phyloP scores from a whole-genome alignment of 2,329 filamentous ascomycete genomes.

The Aspergillus niger region DNA sequence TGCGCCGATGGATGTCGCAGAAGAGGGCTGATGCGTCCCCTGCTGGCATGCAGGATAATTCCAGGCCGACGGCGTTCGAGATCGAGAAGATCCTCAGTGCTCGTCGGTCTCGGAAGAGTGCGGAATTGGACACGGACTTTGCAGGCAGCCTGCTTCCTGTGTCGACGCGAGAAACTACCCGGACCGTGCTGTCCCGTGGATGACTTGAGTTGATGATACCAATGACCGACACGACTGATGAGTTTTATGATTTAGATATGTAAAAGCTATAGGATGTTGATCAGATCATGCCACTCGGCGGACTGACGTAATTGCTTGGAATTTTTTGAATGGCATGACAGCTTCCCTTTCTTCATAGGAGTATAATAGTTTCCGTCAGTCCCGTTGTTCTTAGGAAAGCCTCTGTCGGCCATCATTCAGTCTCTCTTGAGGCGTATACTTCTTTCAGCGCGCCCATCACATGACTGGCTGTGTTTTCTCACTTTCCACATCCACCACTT shows the following conservation, averaged over 20 bases:
- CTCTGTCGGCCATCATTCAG: too few relatives aligned
- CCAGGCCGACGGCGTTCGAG: constrained; percentile 22
- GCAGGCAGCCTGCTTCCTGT: constrained; percentile 29
- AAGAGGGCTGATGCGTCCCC: background rate
- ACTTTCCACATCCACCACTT: background rate
- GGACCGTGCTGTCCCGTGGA: constrained; percentile 4
- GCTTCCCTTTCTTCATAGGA: too few relatives aligned
- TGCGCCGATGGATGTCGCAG: constrained; percentile 28
- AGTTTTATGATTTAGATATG: background rate
- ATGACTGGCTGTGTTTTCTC: background rate
- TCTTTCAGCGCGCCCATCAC: background rate
- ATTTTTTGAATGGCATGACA: too few relatives aligned
- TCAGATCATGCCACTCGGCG: background rate
- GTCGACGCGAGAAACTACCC: constrained; percentile 27
- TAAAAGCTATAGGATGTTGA: background rate
- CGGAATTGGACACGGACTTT: constrained; percentile 30
- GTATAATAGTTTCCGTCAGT: too few relatives aligned
- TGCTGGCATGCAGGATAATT: background rate
- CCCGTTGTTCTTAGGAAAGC: too few relatives aligned
- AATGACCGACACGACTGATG: background rate
- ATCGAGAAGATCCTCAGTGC: constrained; percentile 32
- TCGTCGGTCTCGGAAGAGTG: constrained; percentile 26
- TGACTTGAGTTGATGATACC: background rate
- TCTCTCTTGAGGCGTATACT: too few relatives aligned
- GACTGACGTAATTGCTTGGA: background rate